These are phyloP conservation scores for Oemleria cerasiformis DNA, from an alignment of 306 rosid species.

Conservation along the genomic window DNA sequence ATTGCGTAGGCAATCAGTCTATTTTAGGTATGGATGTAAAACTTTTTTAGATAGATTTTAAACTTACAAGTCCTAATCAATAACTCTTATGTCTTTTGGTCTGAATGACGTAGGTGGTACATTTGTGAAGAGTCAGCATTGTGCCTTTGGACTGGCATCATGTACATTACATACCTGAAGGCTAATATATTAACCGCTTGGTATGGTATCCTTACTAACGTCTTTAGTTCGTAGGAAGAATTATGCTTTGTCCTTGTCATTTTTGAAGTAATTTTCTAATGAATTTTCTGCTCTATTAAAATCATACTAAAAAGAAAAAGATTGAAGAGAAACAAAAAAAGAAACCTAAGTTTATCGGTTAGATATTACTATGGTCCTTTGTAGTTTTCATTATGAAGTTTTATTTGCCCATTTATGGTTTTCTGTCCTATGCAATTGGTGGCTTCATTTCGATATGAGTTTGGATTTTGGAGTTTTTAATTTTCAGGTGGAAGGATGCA, in stretches of 20 bases:
- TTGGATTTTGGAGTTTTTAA: slow-evolving; percentile 22
- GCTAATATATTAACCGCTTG: slow-evolving; percentile 61
- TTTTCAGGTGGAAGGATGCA: slow-evolving; percentile 94
- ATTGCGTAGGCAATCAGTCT: not conserved
- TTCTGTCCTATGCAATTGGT: slow-evolving; percentile 11
- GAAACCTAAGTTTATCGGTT: not conserved
- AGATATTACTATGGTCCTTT: slow-evolving; percentile 2
- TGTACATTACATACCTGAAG: slow-evolving; percentile 74
- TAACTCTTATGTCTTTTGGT: slow-evolving; percentile 25
- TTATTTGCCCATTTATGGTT: slow-evolving; percentile 9
- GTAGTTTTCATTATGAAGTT: not conserved
- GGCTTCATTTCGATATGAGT: slow-evolving; percentile 23
- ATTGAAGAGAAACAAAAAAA: not conserved
- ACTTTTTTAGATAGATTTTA: not conserved
- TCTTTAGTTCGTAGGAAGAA: slow-evolving; percentile 21
- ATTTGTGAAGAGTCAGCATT: slow-evolving; percentile 84
- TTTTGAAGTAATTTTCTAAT: not conserved
- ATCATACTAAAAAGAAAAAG: not conserved
- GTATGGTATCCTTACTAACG: slow-evolving; percentile 45
- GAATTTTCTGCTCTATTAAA: not conserved
- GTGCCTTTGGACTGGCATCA: slow-evolving; percentile 84
- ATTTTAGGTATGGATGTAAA: not conserved
- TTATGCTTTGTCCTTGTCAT: slow-evolving; percentile 9
- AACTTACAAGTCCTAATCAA: slow-evolving; percentile 11
- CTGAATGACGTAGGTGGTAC: slow-evolving; percentile 75